These are phyloP conservation scores for Cutaneotrichosporon cavernicola DNA, from an alignment of 1,284 basidiomycete genomes.

Conservation along the genomic window DNA sequence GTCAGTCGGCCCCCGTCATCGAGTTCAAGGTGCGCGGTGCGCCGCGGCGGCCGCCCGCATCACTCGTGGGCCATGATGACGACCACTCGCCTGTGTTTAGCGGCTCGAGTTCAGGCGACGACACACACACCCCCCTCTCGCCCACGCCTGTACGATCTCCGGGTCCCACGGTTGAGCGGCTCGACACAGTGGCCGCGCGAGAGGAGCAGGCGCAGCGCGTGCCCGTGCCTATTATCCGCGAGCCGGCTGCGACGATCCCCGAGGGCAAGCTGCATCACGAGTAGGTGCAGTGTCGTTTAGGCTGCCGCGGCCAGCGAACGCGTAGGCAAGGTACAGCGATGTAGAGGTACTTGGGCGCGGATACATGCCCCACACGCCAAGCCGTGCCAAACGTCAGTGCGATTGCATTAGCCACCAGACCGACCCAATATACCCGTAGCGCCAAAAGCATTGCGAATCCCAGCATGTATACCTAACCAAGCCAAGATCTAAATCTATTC, in stretches of 20 bases:
- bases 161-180: neutral
- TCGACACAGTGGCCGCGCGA: neutral
- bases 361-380: too few species aligned
- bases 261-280: slow-evolving; percentile 1
- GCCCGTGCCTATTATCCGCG: neutral
- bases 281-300: neutral
- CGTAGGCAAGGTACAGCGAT: too few species aligned
- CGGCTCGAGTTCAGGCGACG: neutral
- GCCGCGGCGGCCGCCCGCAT: slow-evolving; percentile 12
- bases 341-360: too few species aligned
- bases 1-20: slow-evolving; percentile 22
- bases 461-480: slow-evolving; percentile 6
- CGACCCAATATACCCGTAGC: neutral
- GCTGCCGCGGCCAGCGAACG: too few species aligned
- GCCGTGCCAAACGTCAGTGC: too few species aligned
- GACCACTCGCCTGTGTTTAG: slow-evolving; percentile 2
- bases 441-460: neutral
- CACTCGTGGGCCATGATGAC: neutral
- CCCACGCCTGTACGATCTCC: neutral
- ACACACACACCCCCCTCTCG: neutral
- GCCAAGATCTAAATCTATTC: slow-evolving; percentile 4
- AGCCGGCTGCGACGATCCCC: neutral
- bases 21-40: slow-evolving; percentile 27
- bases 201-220: neutral
- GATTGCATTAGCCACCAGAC: too few species aligned